Conservation (phyloP, 306 rosid species). For the Dryas alaskensis region DNA sequence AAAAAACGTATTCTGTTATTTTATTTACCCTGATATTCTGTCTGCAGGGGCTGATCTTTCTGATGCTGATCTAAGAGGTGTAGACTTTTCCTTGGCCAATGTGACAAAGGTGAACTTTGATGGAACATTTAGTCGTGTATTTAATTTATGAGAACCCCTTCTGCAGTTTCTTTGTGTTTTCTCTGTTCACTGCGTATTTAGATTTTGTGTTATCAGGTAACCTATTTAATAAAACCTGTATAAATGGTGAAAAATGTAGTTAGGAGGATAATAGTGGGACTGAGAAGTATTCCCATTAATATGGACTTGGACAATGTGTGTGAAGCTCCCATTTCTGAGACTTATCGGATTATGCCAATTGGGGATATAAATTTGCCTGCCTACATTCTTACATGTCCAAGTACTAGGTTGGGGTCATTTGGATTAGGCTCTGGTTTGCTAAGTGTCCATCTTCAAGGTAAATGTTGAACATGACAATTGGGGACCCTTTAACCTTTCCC, state of each 20-base stretch:
- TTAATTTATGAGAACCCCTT: background rate
- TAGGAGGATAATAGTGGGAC: background rate
- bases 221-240: background rate
- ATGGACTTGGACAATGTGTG: background rate
- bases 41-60: constrained; percentile 88
- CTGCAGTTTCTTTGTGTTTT: background rate
- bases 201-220: background rate
- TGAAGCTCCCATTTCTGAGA: background rate
- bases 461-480: background rate
- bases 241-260: background rate
- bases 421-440: background rate
- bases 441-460: too few species aligned
- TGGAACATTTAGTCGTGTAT: background rate
- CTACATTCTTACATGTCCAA: background rate
- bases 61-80: constrained; percentile 83
- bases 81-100: constrained; percentile 88
- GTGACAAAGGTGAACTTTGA: constrained; percentile 65
- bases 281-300: background rate
- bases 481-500: background rate
- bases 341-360: background rate
- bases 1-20: background rate
- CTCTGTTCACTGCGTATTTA: background rate
- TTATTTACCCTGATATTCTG: background rate
- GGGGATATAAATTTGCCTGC: background rate
- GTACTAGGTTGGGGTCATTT: background rate